These are phyloP conservation scores for Coemansia sp. DNA, from an alignment of 192 early-diverging fungal species.

Conservation along the genomic window DNA sequence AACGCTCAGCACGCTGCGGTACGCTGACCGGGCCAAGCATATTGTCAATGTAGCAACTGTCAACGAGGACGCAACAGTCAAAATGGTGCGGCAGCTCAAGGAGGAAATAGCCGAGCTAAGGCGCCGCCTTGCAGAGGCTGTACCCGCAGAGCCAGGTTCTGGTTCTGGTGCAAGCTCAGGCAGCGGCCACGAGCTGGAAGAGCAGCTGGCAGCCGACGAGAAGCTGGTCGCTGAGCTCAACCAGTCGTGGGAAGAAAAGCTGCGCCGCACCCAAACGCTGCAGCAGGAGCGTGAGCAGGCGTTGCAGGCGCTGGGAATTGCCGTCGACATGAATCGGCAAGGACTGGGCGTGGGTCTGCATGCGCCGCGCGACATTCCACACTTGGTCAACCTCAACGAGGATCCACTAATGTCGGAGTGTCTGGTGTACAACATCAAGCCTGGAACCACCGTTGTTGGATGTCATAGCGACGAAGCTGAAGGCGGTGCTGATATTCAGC, in stretches of 20 bases:
- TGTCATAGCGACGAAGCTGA: slow-evolving; percentile 45
- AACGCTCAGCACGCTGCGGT: slow-evolving; percentile 82
- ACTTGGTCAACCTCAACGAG: slow-evolving; percentile 88
- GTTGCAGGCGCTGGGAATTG: slow-evolving; percentile 77
- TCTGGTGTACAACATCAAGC: slow-evolving; percentile 82
- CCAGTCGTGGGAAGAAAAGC: slow-evolving; percentile 81
- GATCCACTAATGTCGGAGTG: slow-evolving; percentile 89
- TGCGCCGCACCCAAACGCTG: slow-evolving; percentile 68
- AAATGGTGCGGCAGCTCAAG: slow-evolving; percentile 78
- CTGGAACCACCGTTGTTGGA: slow-evolving; percentile 72
- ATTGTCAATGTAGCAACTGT: slow-evolving; percentile 90
- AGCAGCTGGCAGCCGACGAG: slow-evolving; percentile 80
- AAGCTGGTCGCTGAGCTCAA: slow-evolving; percentile 85
- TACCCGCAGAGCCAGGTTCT: slow-evolving; percentile 1
- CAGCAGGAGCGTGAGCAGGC: slow-evolving; percentile 71
- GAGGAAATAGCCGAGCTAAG: slow-evolving; percentile 72
- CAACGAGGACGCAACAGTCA: slow-evolving; percentile 83
- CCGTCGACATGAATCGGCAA: slow-evolving; percentile 63
- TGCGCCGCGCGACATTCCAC: slow-evolving; percentile 75
- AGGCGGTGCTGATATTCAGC: slow-evolving; percentile 41
- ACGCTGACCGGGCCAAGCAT: slow-evolving; percentile 86
- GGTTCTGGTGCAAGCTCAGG: slow-evolving; percentile 14
- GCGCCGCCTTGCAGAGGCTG: slow-evolving; percentile 49
- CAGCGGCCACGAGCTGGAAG: slow-evolving; percentile 54
- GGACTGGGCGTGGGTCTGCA: slow-evolving; percentile 65